These are phyloP conservation scores for Talaromyces sp. DNA, from an alignment of 2,329 filamentous ascomycete genomes.

Conservation along the genomic window DNA sequence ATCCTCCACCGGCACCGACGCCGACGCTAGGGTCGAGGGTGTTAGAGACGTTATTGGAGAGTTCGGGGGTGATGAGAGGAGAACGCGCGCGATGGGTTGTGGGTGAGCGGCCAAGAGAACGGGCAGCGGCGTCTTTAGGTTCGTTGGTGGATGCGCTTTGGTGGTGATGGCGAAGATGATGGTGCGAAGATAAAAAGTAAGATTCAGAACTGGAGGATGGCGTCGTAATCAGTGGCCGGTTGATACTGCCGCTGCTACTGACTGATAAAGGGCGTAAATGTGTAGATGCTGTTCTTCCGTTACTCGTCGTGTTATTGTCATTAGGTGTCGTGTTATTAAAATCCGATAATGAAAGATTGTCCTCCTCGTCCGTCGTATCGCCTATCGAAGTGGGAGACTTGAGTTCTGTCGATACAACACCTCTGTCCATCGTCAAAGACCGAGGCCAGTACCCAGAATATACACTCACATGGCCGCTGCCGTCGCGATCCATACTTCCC, in stretches of 20 bases:
- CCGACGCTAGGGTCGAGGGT: constrained; percentile 20
- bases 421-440: constrained; percentile 11
- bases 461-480: constrained; percentile 18
- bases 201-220: constrained; percentile 61
- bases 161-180: not conserved
- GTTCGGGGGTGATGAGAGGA: constrained; percentile 33
- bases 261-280: constrained; percentile 21
- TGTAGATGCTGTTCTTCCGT: constrained; percentile 12
- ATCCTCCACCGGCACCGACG: constrained; percentile 48
- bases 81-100: constrained; percentile 35
- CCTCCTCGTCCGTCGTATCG: constrained; percentile 79
- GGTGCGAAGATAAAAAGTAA: constrained; percentile 51
- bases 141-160: constrained; percentile 23
- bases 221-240: constrained; percentile 29
- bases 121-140: constrained; percentile 18
- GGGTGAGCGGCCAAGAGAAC: not conserved
- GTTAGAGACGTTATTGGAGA: not conserved
- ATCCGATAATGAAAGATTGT: constrained; percentile 63
- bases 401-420: constrained; percentile 22
- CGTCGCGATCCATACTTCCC: constrained; percentile 17
- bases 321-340: constrained; percentile 27
- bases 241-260: constrained; percentile 18
- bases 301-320: constrained; percentile 24
- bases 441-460: constrained; percentile 12
- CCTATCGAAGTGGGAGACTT: constrained; percentile 50